Evolutionary conservation across 257 asterid genomes (phyloP).

Genomic region (Jaltomata sinuosa): DNA sequence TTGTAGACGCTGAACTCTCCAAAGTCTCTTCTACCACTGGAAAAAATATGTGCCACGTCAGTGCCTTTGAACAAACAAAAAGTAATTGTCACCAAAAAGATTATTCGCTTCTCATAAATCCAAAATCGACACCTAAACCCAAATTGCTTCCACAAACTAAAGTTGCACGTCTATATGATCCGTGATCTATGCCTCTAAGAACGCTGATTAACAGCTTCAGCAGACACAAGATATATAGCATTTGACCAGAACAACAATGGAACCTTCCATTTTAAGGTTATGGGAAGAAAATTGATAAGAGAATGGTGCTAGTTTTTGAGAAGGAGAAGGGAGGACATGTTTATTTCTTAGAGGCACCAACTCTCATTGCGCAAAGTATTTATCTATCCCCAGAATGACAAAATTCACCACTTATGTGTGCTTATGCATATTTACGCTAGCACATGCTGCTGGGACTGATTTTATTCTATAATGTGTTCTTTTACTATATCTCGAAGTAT

Average conservation of each 20-base stretch:
- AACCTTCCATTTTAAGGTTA: not conserved
- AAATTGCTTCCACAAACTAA: not conserved
- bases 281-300: not conserved
- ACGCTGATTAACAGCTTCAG: not conserved
- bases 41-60: slow-evolving; percentile 44
- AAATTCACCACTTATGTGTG: not conserved
- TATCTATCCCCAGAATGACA: not conserved
- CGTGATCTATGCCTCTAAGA: not conserved
- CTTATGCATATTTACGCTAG: not conserved
- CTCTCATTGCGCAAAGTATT: not conserved
- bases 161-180: not conserved
- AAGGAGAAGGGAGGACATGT: not conserved
- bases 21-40: slow-evolving; percentile 91
- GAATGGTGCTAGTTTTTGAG: not conserved
- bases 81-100: not conserved
- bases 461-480: not conserved
- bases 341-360: not conserved
- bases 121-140: not conserved
- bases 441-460: not conserved
- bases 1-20: slow-evolving; percentile 85
- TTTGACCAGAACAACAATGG: not conserved
- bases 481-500: not conserved
- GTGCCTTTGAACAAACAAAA: slow-evolving; percentile 30
- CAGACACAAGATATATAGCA: not conserved
- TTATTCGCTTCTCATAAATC: not conserved